Percentiles rank a stretch among this genome's conserved stretches.
These are phyloP conservation scores for Ziziphus jujuba DNA, from an alignment of 306 rosid genomes.

Conservation along the genomic window DNA sequence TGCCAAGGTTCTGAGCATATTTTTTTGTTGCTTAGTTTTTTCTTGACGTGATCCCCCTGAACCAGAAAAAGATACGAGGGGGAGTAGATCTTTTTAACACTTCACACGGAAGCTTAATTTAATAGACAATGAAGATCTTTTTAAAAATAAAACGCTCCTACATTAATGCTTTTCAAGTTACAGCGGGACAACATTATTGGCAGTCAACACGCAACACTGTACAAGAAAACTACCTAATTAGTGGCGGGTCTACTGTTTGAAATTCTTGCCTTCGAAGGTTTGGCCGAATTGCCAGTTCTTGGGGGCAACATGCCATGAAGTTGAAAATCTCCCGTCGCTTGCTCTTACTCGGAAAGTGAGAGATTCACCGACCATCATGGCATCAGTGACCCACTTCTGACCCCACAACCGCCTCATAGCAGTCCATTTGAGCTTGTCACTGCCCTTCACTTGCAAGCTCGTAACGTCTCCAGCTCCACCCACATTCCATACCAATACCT, in stretches of 20 bases:
- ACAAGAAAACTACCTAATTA: neutral
- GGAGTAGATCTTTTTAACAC: no score
- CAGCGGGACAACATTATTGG: neutral
- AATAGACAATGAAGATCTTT: neutral
- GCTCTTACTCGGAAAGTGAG: constrained; percentile 57
- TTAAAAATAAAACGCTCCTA: neutral
- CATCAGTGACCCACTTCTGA: constrained; percentile 65
- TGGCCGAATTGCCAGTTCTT: constrained; percentile 72
- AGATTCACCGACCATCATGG: constrained; percentile 58
- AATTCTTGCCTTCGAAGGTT: constrained; percentile 68
- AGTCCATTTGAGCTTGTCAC: constrained; percentile 58
- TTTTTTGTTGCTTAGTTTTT: no score
- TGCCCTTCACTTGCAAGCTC: constrained; percentile 59
- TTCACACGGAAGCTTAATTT: no score
- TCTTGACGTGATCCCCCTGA: no score
- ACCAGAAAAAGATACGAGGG: no score
- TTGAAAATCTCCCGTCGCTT: constrained; percentile 55
- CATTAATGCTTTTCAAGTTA: neutral
- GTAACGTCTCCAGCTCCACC: constrained; percentile 74
- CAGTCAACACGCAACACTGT: no score
- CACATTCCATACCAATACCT: constrained; percentile 62
- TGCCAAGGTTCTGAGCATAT: no score
- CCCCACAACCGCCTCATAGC: constrained; percentile 64
- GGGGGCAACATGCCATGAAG: constrained; percentile 49
- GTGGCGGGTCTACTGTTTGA: constrained; percentile 12